phyloP scores from a whole-genome alignment of 495 filamentous ascomycete species.

The Chaetomium cochliodes region DNA sequence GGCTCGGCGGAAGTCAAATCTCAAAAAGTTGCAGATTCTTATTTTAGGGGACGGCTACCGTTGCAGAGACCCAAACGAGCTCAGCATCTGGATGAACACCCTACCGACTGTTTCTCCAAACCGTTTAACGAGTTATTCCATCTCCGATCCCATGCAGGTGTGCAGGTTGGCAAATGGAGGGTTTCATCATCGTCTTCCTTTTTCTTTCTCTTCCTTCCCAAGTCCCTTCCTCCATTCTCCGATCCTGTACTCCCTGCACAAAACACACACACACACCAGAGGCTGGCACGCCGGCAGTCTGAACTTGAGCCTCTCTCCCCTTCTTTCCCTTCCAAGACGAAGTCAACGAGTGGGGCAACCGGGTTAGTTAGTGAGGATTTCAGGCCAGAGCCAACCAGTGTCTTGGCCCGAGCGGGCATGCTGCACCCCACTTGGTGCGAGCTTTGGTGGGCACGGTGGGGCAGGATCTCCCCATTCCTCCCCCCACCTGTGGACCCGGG shows the following conservation, averaged over 20 bases:
- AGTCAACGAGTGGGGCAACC: neutral
- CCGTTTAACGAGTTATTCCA: neutral
- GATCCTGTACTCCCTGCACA: too few species aligned
- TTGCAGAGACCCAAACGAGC: neutral
- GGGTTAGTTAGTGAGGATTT: neutral
- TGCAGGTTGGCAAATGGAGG: too few species aligned
- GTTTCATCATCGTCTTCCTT: too few species aligned
- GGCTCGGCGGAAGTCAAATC: neutral
- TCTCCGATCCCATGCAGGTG: neutral
- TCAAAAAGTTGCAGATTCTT: constrained; percentile 9
- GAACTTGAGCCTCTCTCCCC: too few species aligned
- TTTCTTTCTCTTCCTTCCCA: too few species aligned
- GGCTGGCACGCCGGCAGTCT: too few species aligned
- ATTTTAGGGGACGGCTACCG: neutral
- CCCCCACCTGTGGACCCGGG: constrained; percentile 1
- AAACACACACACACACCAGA: too few species aligned
- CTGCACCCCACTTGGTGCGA: constrained; percentile 2
- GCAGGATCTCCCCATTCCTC: neutral
- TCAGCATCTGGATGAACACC: neutral
- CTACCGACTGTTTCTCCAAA: neutral
- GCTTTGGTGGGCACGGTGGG: neutral
- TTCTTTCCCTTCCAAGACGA: too few species aligned
- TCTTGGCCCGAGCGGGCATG: constrained; percentile 1
- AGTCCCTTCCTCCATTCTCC: too few species aligned
- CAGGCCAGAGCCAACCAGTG: neutral